Evolutionary conservation across 345 rosid genomes (phyloP).

Genomic region (Arabidopsis suecica): DNA sequence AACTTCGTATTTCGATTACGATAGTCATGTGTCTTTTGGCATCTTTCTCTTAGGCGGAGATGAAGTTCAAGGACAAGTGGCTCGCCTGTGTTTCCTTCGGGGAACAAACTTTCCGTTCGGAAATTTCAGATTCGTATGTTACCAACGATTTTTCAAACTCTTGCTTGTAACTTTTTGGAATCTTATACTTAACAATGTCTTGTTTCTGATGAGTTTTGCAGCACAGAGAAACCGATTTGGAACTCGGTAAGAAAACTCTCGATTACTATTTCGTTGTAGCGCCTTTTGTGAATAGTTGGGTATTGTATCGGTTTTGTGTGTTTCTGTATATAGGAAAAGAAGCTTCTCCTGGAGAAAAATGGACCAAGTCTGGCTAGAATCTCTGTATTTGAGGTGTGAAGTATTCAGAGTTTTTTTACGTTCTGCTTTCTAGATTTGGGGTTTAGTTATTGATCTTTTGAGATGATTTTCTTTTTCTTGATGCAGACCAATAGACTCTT

Average conservation of each 20-base stretch:
- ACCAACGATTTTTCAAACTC: neutral
- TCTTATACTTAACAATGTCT: conserved; percentile 2
- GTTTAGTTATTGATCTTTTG: conserved; percentile 12
- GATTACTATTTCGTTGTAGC: neutral
- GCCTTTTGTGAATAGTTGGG: neutral
- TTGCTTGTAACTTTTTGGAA: neutral
- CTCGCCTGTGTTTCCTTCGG: conserved; percentile 91
- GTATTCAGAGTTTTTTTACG: neutral
- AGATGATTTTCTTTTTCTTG: conserved; percentile 23
- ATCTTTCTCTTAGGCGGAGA: conserved; percentile 67
- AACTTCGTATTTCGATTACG: neutral
- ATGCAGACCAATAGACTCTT: conserved; percentile 84
- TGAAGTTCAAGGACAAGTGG: conserved; percentile 92
- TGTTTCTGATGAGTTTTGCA: conserved; percentile 52
- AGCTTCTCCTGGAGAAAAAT: conserved; percentile 79
- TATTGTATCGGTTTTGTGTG: neutral
- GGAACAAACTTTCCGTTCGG: conserved; percentile 84
- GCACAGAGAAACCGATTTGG: conserved; percentile 91
- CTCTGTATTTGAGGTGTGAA: conserved; percentile 83
- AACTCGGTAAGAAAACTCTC: conserved; percentile 64
- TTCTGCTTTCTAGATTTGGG: conserved; percentile 23
- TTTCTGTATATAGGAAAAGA: conserved; percentile 66
- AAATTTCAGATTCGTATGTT: conserved; percentile 68
- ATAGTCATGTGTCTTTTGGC: conserved; percentile 20
- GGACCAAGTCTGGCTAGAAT: conserved; percentile 86